Evolutionary conservation across 352 stramenopile genomes (phyloP).

Genomic region (Hyaloperonospora brassicae): DNA sequence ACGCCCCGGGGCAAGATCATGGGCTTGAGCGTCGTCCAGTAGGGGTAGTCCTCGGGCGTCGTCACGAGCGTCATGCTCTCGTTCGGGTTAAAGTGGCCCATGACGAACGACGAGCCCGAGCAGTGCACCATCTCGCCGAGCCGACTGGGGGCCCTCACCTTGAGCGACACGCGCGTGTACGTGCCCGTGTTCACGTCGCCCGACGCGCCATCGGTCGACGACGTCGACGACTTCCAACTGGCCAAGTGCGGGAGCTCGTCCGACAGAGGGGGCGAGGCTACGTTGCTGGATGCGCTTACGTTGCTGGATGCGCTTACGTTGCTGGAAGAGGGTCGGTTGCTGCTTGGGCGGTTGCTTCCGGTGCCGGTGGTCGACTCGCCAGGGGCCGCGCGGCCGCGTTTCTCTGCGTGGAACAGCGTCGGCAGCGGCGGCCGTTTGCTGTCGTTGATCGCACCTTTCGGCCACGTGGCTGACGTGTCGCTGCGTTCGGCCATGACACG

Average conservation of each 20-base stretch:
- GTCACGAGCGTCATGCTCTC: conserved; percentile 92
- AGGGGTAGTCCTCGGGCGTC: conserved; percentile 92
- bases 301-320: conserved; percentile 9
- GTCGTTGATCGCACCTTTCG: conserved; percentile 26
- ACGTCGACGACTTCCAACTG: conserved; percentile 29
- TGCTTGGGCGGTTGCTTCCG: conserved; percentile 7
- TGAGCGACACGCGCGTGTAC: conserved; percentile 75
- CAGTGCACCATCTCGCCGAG: conserved; percentile 73
- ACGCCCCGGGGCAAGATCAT: conserved; percentile 86
- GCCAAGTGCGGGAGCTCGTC: conserved; percentile 26
- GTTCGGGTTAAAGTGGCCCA: conserved; percentile 84
- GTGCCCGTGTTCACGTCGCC: conserved; percentile 74
- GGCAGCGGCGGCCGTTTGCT: conserved; percentile 44
- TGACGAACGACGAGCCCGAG: conserved; percentile 74
- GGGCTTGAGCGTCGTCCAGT: conserved; percentile 91
- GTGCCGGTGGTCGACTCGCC: conserved; percentile 7
- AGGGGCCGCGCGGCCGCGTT: conserved; percentile 5
- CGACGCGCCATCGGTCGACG: conserved; percentile 23
- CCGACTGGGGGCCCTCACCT: conserved; percentile 56
- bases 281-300: not conserved
- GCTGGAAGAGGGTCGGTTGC: conserved; percentile 8
- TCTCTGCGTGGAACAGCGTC: conserved; percentile 37
- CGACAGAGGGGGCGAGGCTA: no score
- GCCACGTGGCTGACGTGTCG: conserved; percentile 22
- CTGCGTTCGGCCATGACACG: conserved; percentile 18